phyloP scores from a whole-genome alignment of 2,329 filamentous ascomycete genomes.

The Chaetomiaceae sp. region DNA sequence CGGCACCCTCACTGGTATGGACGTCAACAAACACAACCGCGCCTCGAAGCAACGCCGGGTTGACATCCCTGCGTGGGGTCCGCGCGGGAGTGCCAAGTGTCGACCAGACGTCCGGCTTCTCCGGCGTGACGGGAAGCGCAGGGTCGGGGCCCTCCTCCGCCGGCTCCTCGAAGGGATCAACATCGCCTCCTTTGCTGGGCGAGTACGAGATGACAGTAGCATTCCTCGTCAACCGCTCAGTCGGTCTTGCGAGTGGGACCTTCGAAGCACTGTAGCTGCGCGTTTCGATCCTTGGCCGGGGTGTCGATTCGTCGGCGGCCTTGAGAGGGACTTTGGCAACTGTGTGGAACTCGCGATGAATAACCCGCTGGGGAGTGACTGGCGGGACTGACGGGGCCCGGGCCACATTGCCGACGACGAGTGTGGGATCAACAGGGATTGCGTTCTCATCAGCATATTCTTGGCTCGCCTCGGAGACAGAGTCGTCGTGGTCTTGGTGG shows the following conservation, averaged over 20 bases:
- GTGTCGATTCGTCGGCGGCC: slow-evolving; percentile 53
- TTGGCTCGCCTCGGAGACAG: slow-evolving; percentile 55
- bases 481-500: slow-evolving; percentile 37
- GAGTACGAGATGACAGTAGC: slow-evolving; percentile 40
- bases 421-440: slow-evolving; percentile 47
- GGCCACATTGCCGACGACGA: slow-evolving; percentile 27
- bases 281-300: slow-evolving; percentile 40
- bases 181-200: slow-evolving; percentile 35
- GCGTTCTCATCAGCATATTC: slow-evolving; percentile 63
- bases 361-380: slow-evolving; percentile 50
- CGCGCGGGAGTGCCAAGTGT: slow-evolving; percentile 49
- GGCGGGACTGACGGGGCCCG: slow-evolving; percentile 33
- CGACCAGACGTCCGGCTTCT: slow-evolving; percentile 48
- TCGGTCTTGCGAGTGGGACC: slow-evolving; percentile 38
- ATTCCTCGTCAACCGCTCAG: slow-evolving; percentile 37
- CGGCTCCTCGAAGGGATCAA: slow-evolving; percentile 11
- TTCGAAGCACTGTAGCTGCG: slow-evolving; percentile 47
- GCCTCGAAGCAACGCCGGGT: slow-evolving; percentile 55
- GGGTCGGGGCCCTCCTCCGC: slow-evolving; percentile 19
- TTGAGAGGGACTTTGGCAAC: slow-evolving; percentile 73
- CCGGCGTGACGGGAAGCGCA: slow-evolving; percentile 36
- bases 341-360: slow-evolving; percentile 59
- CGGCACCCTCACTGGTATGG: slow-evolving; percentile 71
- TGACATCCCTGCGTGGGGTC: slow-evolving; percentile 49
- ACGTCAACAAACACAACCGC: slow-evolving; percentile 80